Evolutionary conservation across 768 basidiomycete genomes (phyloP).

Genomic region (Panaeolus papilionaceus): DNA sequence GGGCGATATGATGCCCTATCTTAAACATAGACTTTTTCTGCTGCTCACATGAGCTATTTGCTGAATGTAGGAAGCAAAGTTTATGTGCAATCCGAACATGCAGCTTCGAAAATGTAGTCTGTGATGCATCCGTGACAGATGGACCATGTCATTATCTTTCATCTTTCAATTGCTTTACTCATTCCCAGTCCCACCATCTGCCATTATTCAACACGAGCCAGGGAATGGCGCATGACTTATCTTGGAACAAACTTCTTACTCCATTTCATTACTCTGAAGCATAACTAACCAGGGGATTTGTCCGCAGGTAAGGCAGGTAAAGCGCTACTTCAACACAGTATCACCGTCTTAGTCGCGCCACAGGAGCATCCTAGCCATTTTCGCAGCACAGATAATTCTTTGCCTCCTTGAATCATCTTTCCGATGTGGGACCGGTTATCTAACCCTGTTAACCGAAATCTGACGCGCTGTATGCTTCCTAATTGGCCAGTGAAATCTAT

Average conservation of each 20-base stretch:
- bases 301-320: neutral
- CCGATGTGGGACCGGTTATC: slow-evolving; percentile 7
- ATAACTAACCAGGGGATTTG: neutral
- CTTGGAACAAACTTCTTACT: neutral
- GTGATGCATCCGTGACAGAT: neutral
- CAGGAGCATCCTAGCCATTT: neutral
- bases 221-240: neutral
- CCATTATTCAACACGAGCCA: neutral
- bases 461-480: neutral
- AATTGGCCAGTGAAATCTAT: neutral
- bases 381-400: neutral
- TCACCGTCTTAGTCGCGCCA: slow-evolving; percentile 5
- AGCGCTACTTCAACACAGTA: neutral
- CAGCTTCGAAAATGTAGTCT: neutral
- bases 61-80: neutral
- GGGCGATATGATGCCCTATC: neutral
- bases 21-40: neutral
- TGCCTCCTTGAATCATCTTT: neutral
- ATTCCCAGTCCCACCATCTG: slow-evolving; percentile 9
- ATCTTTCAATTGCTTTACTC: neutral
- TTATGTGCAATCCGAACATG: neutral
- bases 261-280: neutral
- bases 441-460: slow-evolving; percentile 2
- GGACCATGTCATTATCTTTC: slow-evolving; percentile 11
- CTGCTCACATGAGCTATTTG: neutral